Conservation (phyloP, 257 asterid species). For the Capsicum rhomboideum region DNA sequence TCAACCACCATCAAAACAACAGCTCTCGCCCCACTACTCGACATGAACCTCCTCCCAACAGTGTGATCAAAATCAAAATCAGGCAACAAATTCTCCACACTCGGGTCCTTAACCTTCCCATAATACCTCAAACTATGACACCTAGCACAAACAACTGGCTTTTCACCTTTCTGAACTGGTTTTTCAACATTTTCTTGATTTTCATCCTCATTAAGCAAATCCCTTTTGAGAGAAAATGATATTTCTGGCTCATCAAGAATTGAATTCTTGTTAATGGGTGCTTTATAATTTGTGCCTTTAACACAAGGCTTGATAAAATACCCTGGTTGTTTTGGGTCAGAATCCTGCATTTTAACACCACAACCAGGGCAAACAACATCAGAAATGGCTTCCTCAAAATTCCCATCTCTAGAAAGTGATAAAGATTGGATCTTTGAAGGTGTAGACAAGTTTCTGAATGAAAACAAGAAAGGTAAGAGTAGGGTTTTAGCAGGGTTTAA, state of each 20-base stretch:
- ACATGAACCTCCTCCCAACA: conserved; percentile 71
- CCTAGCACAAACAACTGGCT: conserved; percentile 70
- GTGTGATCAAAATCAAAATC: conserved; percentile 89
- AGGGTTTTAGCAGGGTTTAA: conserved; percentile 55
- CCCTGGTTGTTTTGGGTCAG: conserved; percentile 69
- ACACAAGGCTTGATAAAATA: conserved; percentile 33
- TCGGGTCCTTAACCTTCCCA: conserved; percentile 55
- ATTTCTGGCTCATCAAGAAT: conserved; percentile 54
- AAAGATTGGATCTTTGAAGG: conserved; percentile 17
- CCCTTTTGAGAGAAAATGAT: conserved; percentile 52
- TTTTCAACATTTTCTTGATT: conserved; percentile 6
- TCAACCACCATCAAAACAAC: conserved; percentile 79
- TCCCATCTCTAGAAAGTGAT: conserved; percentile 61
- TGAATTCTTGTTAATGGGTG: conserved; percentile 38
- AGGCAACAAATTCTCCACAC: conserved; percentile 67
- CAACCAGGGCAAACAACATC: conserved; percentile 69
- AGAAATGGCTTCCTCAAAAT: conserved; percentile 51
- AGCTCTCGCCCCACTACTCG: conserved; percentile 51
- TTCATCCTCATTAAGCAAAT: conserved; percentile 35
- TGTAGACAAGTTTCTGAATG: conserved; percentile 33
- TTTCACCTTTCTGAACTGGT: conserved; percentile 19
- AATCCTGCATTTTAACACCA: conserved; percentile 72
- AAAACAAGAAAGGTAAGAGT: conserved; percentile 15
- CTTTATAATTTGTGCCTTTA: conserved; percentile 38
- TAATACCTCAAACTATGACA: conserved; percentile 78